Percentiles rank a stretch among this genome's conserved stretches.
Conservation (phyloP, 2,329 filamentous ascomycete species). For the Colletotrichum sp. region DNA sequence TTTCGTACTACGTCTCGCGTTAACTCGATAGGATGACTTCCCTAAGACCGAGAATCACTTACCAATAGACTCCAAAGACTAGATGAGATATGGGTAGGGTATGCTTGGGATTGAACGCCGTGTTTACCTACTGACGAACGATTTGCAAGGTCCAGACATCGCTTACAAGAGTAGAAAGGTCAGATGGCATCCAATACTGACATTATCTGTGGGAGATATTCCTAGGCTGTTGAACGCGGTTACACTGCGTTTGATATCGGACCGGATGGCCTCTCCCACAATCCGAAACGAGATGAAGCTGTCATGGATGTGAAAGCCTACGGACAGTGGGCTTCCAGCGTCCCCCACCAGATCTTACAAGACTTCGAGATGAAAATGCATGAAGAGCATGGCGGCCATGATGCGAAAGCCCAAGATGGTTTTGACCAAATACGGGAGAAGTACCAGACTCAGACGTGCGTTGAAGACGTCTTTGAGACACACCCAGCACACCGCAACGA, state of each 20-base stretch:
- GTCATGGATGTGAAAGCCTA: neutral
- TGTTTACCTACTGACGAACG: neutral
- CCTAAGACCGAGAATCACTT: neutral
- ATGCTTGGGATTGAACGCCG: no score
- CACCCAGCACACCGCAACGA: neutral
- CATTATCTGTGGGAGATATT: neutral
- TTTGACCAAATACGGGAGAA: neutral
- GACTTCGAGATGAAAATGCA: neutral
- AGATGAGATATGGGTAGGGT: no score
- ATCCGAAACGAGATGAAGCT: neutral
- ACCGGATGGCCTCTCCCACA: neutral
- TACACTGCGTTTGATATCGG: neutral
- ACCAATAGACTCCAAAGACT: neutral
- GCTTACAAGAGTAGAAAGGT: rapidly evolving
- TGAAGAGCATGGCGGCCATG: neutral
- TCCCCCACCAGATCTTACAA: neutral
- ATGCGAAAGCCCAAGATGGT: neutral
- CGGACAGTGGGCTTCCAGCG: rapidly evolving
- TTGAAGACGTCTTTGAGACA: neutral
- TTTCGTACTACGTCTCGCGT: neutral
- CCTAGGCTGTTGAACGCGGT: rapidly evolving
- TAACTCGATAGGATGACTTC: neutral
- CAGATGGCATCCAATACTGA: rapidly evolving
- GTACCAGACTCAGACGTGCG: neutral
- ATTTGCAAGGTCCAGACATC: neutral